A percentile compares a stretch with the other conserved stretches of the same genome.
Evolutionary conservation across 1,284 basidiomycete genomes (phyloP).

Genomic region (Prillingera fragicola): DNA sequence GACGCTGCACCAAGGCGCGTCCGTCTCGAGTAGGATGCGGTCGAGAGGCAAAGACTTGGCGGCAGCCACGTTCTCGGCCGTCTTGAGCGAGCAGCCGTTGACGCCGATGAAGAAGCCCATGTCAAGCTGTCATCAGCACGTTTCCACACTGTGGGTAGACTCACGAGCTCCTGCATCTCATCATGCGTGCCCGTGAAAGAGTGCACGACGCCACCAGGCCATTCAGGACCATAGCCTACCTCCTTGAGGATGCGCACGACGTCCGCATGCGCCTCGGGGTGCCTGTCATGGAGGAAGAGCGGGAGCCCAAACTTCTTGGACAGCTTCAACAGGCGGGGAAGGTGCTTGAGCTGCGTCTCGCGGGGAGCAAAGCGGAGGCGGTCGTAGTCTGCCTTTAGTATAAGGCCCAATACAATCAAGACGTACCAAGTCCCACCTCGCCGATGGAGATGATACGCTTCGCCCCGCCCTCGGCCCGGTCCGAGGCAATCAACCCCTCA

Average conservation of each 20-base stretch:
- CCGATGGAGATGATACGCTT: constrained; percentile 70
- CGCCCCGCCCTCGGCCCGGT: constrained; percentile 52
- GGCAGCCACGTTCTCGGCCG: constrained; percentile 62
- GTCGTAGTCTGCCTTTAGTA: constrained; percentile 64
- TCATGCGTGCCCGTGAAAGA: constrained; percentile 70
- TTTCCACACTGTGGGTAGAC: too few species aligned
- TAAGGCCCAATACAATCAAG: background rate
- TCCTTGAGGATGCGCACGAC: constrained; percentile 53
- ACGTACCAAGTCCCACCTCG: constrained; percentile 74
- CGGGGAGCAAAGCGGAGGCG: constrained; percentile 64
- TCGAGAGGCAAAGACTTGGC: constrained; percentile 60
- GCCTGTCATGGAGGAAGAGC: constrained; percentile 77
- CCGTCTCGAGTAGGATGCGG: constrained; percentile 72
- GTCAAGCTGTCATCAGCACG: too few species aligned
- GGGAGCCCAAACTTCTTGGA: constrained; percentile 70
- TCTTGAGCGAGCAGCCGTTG: constrained; percentile 82
- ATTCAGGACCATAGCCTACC: constrained; percentile 47
- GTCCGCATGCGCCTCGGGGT: constrained; percentile 68
- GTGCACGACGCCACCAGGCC: constrained; percentile 74
- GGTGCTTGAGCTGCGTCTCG: constrained; percentile 63
- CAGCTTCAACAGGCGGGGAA: constrained; percentile 65
- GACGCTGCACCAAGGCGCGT: constrained; percentile 78
- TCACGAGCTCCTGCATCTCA: constrained; percentile 66
- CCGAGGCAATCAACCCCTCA: constrained; percentile 55
- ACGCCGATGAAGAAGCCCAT: constrained; percentile 72